These are phyloP conservation scores for Russula dissimulans DNA, from an alignment of 768 basidiomycete species.

Conservation along the genomic window DNA sequence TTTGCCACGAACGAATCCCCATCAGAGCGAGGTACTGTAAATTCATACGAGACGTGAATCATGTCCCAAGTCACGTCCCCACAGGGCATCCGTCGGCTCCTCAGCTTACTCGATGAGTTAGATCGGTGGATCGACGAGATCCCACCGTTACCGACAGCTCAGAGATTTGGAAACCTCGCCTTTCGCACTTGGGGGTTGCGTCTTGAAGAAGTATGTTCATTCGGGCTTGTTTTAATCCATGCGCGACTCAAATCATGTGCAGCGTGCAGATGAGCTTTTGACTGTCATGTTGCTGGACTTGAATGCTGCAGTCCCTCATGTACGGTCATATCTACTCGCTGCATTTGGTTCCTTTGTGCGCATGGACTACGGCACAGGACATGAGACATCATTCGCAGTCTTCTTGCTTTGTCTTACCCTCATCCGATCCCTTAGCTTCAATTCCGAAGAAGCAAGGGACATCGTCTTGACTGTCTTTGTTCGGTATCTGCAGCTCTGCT, in stretches of 20 bases:
- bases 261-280: slow-evolving; percentile 51
- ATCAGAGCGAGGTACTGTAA: slow-evolving; percentile 22
- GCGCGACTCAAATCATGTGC: slow-evolving; percentile 8
- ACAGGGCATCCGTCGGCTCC: slow-evolving; percentile 39
- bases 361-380: slow-evolving; percentile 96
- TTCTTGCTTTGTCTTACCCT: slow-evolving; percentile 69
- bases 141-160: slow-evolving; percentile 62
- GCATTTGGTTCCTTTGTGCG: slow-evolving; percentile 87
- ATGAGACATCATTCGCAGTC: slow-evolving; percentile 82
- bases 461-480: slow-evolving; percentile 55
- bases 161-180: slow-evolving; percentile 87
- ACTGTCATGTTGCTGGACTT: slow-evolving; percentile 38
- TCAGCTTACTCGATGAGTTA: slow-evolving; percentile 56
- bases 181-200: slow-evolving; percentile 79
- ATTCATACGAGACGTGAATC: background rate
- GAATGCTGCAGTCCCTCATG: slow-evolving; percentile 42
- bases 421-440: slow-evolving; percentile 52
- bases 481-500: slow-evolving; percentile 74
- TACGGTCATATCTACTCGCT: slow-evolving; percentile 69
- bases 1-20: slow-evolving; percentile 34
- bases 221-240: background rate
- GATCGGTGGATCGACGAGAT: slow-evolving; percentile 74
- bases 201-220: slow-evolving; percentile 56
- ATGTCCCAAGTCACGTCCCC: slow-evolving; percentile 5
- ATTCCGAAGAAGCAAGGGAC: slow-evolving; percentile 50